A percentile compares a stretch with the other conserved stretches of the same genome.
phyloP scores from a whole-genome alignment of 345 rosid genomes.

The Gossypium thurberi region DNA sequence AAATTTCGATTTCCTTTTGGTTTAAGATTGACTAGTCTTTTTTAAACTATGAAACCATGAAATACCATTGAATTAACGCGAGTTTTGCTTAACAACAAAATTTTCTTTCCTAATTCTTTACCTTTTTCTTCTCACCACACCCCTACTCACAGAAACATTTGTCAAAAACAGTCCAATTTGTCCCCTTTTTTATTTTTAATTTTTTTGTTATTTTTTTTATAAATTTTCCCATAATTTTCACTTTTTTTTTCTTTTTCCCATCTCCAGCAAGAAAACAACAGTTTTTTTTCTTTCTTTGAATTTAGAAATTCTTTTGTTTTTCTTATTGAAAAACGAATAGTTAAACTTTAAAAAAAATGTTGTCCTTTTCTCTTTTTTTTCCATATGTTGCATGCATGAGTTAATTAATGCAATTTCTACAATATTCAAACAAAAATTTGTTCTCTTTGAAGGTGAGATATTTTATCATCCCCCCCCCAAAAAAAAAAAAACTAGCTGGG shows the following conservation, averaged over 20 bases:
- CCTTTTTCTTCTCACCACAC: conserved; percentile 23
- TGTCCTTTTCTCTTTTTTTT: too few species aligned
- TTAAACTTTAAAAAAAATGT: too few species aligned
- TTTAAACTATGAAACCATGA: background rate
- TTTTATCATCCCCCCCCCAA: too few species aligned
- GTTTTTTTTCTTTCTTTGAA: background rate
- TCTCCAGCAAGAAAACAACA: background rate
- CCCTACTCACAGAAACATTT: conserved; percentile 15
- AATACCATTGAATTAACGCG: conserved; percentile 32
- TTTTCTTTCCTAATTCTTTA: background rate
- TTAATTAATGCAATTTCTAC: too few species aligned
- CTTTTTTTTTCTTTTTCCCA: background rate
- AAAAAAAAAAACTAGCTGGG: too few species aligned
- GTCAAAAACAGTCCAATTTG: conserved; percentile 20
- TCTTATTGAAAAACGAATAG: too few species aligned
- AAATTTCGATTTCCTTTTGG: conserved; percentile 26
- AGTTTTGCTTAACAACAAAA: conserved; percentile 28
- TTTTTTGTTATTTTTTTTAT: background rate
- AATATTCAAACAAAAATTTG: too few species aligned
- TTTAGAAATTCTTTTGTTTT: background rate
- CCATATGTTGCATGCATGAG: too few species aligned
- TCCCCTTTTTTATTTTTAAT: conserved; percentile 15
- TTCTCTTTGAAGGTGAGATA: too few species aligned
- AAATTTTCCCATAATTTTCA: background rate
- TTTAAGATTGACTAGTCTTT: conserved; percentile 4